phyloP scores from a whole-genome alignment of 192 early-diverging fungal genomes.

The Backusella circina region DNA sequence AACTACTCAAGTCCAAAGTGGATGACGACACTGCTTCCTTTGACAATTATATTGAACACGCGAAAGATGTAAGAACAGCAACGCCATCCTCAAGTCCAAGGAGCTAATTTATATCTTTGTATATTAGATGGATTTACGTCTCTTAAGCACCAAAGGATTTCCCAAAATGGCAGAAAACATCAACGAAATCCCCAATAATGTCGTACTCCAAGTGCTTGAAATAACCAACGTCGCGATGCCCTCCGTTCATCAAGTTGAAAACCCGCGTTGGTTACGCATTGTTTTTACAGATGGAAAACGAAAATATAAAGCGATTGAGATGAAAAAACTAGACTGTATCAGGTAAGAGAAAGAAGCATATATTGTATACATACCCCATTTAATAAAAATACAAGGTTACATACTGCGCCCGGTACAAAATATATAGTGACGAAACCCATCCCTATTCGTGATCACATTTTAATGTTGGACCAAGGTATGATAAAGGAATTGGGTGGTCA shows the following conservation, averaged over 20 bases:
- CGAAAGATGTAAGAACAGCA: slow-evolving; percentile 16
- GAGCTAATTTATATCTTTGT: background rate
- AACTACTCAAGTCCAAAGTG: slow-evolving; percentile 7
- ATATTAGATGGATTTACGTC: slow-evolving; percentile 22
- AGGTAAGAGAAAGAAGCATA: background rate
- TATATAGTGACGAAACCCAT: slow-evolving; percentile 21
- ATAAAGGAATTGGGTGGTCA: slow-evolving; percentile 29
- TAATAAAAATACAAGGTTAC: slow-evolving; percentile 5
- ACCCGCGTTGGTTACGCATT: slow-evolving; percentile 24
- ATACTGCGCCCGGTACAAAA: slow-evolving; percentile 35
- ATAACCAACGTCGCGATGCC: slow-evolving; percentile 28
- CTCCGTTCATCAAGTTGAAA: slow-evolving; percentile 18
- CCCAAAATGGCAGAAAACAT: background rate
- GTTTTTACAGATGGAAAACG: slow-evolving; percentile 34
- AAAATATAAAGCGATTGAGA: slow-evolving; percentile 31
- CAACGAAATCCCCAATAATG: background rate
- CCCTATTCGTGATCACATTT: slow-evolving; percentile 23
- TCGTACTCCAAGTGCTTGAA: slow-evolving; percentile 29
- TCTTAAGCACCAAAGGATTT: slow-evolving; percentile 10
- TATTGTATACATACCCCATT: background rate
- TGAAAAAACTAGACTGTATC: slow-evolving; percentile 23
- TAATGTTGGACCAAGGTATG: slow-evolving; percentile 24
- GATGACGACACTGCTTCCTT: slow-evolving; percentile 3
- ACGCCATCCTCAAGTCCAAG: no score
- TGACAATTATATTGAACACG: slow-evolving; percentile 10